A percentile compares a stretch with the other conserved stretches of the same genome.
phyloP scores from a whole-genome alignment of 108 stramenopile species.

The Cyclotella kingstonii region DNA sequence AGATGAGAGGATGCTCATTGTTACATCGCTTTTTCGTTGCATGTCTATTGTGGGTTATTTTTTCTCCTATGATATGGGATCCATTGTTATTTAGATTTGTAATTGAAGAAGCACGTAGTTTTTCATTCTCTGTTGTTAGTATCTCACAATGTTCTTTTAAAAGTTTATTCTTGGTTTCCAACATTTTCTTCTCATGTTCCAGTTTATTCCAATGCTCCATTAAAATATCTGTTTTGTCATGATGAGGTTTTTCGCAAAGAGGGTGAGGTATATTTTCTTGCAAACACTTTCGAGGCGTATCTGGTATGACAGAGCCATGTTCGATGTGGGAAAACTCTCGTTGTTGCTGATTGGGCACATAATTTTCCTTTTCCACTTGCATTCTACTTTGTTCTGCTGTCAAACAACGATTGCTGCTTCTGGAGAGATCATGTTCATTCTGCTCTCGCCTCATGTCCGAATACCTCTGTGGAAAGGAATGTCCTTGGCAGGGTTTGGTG shows the following conservation, averaged over 20 bases:
- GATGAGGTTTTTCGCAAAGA: no score
- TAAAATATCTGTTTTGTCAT: slow-evolving; percentile 2
- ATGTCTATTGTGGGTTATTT: neutral
- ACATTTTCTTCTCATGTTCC: slow-evolving; percentile 21
- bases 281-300: no score
- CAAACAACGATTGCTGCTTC: no score
- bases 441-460: no score
- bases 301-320: no score
- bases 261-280: no score
- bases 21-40: slow-evolving; percentile 4
- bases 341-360: neutral
- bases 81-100: neutral
- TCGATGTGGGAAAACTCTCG: no score
- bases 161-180: slow-evolving; percentile 10
- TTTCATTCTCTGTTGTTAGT: slow-evolving; percentile 11
- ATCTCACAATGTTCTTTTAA: slow-evolving; percentile 14
- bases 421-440: no score
- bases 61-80: neutral
- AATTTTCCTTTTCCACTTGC: neutral
- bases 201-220: slow-evolving; percentile 10
- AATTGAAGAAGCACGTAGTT: neutral
- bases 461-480: no score
- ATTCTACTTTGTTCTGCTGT: neutral
- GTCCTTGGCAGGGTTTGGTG: no score
- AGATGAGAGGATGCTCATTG: slow-evolving; percentile 28